Base-by-base conservation (phyloP, 208 protist species). In the Giardia duodenalis region DNA sequence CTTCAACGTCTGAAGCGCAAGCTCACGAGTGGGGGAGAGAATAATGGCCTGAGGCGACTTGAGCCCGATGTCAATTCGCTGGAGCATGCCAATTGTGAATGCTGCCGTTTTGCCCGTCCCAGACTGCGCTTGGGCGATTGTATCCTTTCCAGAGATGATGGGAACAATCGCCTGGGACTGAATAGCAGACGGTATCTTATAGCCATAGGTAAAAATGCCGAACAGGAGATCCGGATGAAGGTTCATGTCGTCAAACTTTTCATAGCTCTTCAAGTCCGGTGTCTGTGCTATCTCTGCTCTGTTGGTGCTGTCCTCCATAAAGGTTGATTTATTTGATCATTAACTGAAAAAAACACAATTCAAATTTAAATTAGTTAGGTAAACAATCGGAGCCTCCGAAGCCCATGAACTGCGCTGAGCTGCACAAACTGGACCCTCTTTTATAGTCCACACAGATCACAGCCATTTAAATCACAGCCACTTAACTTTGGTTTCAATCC, bases 51-150 rank as follows among this genome's bases (percentile, higher is more conserved):
- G 98, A 67, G 96, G 96, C 89, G 96, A 95, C n/a, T 96, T 94
- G 44, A 94, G 76, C 46, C 93, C 94, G 45, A 95, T 46, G 93
- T 98, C 95, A 92, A 98, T 94, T 45, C 47, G 0, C 76, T 94
- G 42, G 95, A 94, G 94, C 47, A 93, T 42, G 0, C 86, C 93
- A 48, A 99, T 96, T 57, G 96, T 96, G 93, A 99, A 98, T 46
- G 97, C 98, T 42, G 97, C 97, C 2, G 98, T 99, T 95, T 99
- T 99, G 86, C 98, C 98, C 19, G 98, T 99, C 43, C 98, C 98
- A 0, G 98, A 98, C 92, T 98, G 98, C 2, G 98, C 97, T 96
- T 99, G 98, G 22, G 97, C 97, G 93, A 99, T 97, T 0, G 98
- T 94, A 93, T 99, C 97, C 1, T 95, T 95, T 0, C 97, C 96